Evolutionary conservation across 2,329 filamentous ascomycete species (phyloP), one percentile per base, ranked within the genome.

Genomic region (Conoideocrella luteorostrata): DNA sequence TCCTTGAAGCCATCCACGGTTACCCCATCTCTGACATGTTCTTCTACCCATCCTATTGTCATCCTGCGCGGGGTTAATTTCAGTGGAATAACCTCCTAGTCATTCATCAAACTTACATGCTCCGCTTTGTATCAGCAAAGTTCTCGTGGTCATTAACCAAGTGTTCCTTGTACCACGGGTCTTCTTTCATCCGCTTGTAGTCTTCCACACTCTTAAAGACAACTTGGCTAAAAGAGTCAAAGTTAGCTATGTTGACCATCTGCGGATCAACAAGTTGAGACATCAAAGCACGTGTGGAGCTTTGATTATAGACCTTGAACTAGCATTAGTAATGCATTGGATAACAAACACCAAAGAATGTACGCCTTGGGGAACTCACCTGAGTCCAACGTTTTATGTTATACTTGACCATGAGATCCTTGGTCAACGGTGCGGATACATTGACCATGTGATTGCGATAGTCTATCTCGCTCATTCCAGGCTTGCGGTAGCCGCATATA

Each of bases 221-320:
- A 0, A 71, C 66, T 51, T 74, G 70, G 39, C 65, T 71, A 50
- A 74, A 71, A 50, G 67, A 72, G 53, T 75, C 71, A 45, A 62
- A 75, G 47, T 72, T 47, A 4, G 70, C 69, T 4, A 72, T n/a
- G 39, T 72, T 71, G n/a, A 50, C 45, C 61, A 75, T 68, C 46
- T 75, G 70, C 1, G 54, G 61, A 46, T 74, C 71, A 49, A 46
- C 32, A 4, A 74, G 53, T 40, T 60, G 48, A 10, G 48, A 41
- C 69, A 73, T 72, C 10, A 71, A 49, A 0, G 52, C 29, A 18
- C 50, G 46, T 5, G 50, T 52, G 17, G 33, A 50, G 4, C 49
- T 10, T 50, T 50, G 42, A 23, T 69, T 72, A 48, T 73, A 70
- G 22, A 69, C 68, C 69, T 71, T n/a, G 9, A 7, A 20, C 17